Percentiles rank a stretch among this genome's conserved stretches.
These are phyloP conservation scores for Cercospora beticola DNA, from an alignment of 2,329 filamentous ascomycete species.

Conservation along the genomic window DNA sequence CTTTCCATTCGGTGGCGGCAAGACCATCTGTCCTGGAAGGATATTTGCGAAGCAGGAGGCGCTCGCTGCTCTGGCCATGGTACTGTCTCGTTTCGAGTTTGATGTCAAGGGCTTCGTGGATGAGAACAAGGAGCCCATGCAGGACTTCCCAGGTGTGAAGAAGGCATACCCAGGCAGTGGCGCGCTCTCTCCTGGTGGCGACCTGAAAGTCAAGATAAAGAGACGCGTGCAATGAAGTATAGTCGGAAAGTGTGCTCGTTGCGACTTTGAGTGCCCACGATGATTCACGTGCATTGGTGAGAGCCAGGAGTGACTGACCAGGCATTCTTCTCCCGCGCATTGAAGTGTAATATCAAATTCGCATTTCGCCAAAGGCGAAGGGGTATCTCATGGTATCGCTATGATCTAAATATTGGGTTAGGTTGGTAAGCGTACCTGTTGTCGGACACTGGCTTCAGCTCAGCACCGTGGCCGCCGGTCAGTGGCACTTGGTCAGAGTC, in stretches of 20 bases:
- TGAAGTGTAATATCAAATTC: not conserved
- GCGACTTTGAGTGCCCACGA: not conserved
- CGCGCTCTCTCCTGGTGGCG: constrained; percentile 31
- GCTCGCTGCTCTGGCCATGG: constrained; percentile 31
- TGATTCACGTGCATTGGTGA: not conserved
- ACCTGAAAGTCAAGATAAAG: constrained; percentile 29
- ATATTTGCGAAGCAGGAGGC: constrained; percentile 36
- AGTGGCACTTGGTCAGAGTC: constrained; percentile 25
- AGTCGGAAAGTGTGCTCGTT: not conserved
- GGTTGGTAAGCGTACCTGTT: constrained; percentile 22
- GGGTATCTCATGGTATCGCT: constrained; percentile 3
- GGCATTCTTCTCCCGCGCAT: not conserved
- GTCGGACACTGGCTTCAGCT: constrained; percentile 14
- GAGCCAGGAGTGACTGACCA: not conserved
- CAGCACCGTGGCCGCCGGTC: constrained; percentile 13
- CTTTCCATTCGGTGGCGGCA: constrained; percentile 37
- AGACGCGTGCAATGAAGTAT: not conserved
- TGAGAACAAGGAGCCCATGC: constrained; percentile 24
- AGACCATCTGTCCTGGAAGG: constrained; percentile 32
- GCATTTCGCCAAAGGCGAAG: not conserved
- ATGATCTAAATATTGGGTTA: constrained; percentile 20
- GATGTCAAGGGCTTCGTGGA: constrained; percentile 31
- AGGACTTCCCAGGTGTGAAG: constrained; percentile 27
- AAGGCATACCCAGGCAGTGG: constrained; percentile 29
- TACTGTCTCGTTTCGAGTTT: constrained; percentile 32